Base-by-base conservation (phyloP, 352 stramenopile genomes). In the Phytophthora litchii region DNA sequence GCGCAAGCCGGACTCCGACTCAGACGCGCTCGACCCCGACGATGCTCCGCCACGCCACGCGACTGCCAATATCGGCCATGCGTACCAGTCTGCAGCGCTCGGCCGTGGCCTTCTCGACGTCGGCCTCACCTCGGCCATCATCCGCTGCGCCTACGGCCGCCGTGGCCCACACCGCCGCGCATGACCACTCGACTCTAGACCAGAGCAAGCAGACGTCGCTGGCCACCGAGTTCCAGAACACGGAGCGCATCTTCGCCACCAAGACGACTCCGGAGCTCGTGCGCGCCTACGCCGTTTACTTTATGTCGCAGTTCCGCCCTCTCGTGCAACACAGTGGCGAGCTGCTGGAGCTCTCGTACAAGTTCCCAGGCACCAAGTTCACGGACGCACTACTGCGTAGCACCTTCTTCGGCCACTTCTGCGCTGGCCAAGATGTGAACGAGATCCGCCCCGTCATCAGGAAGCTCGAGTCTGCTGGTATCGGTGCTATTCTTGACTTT, bases 391-490 rank as follows among this genome's bases (percentile, higher is more conserved):
- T 98, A 23, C 67, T 99, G 57, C 89, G 93, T 37, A 47, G 78
- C n/a, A 98, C 94, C 9, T 98, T 99, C 61, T 99, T 99, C 73
- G 78, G 81, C 17, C 96, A 99, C 54, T 99, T 99, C 70, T 99
- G 97, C 72, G 96, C 91, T 12, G 97, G 96, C 16, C 80, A 98
- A 50, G 69, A 96, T 51, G 79, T 86, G 44, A 81, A 94, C 25
- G 81, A 89, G 63, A 96, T 97, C 60, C 76, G 83, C 10, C 88
- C 89, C 10, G 78, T 89, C 27, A 80, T 97, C 20, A 41, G 78
- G 17, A 76, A 95, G 37, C 74, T 98, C 27, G 59, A 86, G 23
- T 44, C 80, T 17, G 81, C 85, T 2, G 91, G 91, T 13, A 95
- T 99, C 47, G 92, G 93, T 10, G 86, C 81, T 29, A 99, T 99